Evolutionary conservation across 108 stramenopile species (phyloP), one percentile per base, ranked within the genome.

Genomic region (Skeletonema costatum): DNA sequence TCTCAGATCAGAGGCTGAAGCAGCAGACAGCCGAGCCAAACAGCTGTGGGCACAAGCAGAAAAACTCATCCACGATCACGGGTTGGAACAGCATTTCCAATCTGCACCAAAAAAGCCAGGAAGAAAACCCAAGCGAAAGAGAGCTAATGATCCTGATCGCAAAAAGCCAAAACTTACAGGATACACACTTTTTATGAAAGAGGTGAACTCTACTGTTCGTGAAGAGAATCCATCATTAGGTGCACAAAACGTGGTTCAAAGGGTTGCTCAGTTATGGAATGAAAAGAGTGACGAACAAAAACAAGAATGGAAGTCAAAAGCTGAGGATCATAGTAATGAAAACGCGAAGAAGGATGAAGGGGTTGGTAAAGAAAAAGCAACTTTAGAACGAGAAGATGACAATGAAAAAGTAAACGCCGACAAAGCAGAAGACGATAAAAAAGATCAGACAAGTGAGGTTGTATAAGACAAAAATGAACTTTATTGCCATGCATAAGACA

Each of bases 401-500:
- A 56, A 25, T 56, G 53, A 56, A 56, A 46, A 12, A 46, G 44
- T 16, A 46, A 16, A 46, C 11, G 19, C 5, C 6, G n/a, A 7
- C 19, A 14, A 51, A 36, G 35, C 4, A 36, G 35, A 36, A 36
- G 35, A 36, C 35, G 1, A 36, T 46, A n/a, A 4, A 46, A n/a
- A 46, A 16, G 16, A 46, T 46, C 16, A 46, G 44, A 46, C 53
- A 9, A 56, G 53, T 25, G 53, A 56, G 8, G 25, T 56, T 25
- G 53, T 56, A 56, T n/a, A n/a, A 19, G 25, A 50, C 17, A 12
- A 17, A 46, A n/a, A 3, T 46, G 44, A 16, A 46, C n/a, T 56
- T 56, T 51, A 51, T 51, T 56, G 2, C 53, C 53, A 56, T 56
- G 53, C 53, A 56, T 56, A n/a, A 56, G n/a, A 56, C 25, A 56